Base-by-base conservation (phyloP, 2,329 filamentous ascomycete genomes). In the Taxawa tesnikishii region DNA sequence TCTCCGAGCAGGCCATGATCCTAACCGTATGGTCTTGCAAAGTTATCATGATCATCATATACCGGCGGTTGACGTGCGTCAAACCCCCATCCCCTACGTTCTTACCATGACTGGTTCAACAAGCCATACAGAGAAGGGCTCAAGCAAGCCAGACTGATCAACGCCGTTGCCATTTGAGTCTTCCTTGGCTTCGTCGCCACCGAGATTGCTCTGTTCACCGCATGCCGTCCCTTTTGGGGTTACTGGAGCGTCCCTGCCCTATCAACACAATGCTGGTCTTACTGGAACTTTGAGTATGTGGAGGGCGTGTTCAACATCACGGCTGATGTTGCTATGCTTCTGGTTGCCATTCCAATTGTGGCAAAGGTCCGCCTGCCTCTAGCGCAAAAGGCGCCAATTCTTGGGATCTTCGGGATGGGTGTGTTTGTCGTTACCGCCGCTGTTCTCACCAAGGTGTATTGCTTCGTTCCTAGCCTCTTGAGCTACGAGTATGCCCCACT, bases 1-100 rank as follows among this genome's bases (percentile, higher is more conserved):
- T 75, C 6, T 67, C 70, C 3, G 73, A 79, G 41, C 68, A 77
- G 47, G 66, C 70, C 40, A 74, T 76, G 50, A 55, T 73, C 17
- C 47, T 68, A 28, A 65, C 63, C 10, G 62, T 63, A 18, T 72
- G 65, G 63, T 48, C 56, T 0, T 58, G 67, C 40, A 72, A 72
- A 44, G 47, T 55, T 11, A 70, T 66, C 39, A 49, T 72, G 28
- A 42, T 71, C 19, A 45, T 70, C 31, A 59, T 70, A 53, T 72
- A 70, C 40, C 53, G 61, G 42, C 62, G 64, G 24, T 47, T 71
- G 27, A 68, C 67, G n/a, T n/a, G n/a, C n/a, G n/a, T n/a, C n/a
- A n/a, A n/a, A n/a, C n/a, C n/a, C 55, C n/a, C 65, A 33, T 34
- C 61, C 8, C 26, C 11, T 11, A 28, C 3, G 11, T 11, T 17